Conservation (phyloP, 352 stramenopile species). For the Pythium periplocum region DNA sequence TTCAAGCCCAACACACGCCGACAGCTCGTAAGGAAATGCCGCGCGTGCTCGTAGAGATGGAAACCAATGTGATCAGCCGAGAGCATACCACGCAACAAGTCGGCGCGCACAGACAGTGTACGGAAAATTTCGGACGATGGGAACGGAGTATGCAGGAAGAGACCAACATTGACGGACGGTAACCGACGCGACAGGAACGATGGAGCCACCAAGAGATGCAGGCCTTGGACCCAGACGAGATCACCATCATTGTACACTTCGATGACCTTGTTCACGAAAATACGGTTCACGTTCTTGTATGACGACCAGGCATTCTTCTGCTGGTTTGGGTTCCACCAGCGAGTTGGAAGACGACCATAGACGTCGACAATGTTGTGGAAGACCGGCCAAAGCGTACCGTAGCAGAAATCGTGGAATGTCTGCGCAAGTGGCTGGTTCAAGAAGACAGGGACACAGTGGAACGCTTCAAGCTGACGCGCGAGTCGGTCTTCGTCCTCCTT, state of each 20-base stretch:
- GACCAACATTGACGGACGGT: constrained; percentile 92
- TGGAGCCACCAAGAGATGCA: constrained; percentile 97
- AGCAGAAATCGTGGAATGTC: constrained; percentile 95
- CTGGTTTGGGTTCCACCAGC: constrained; percentile 80
- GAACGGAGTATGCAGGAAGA: constrained; percentile 99
- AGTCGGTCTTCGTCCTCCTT: constrained; percentile 81
- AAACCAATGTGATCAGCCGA: constrained; percentile 98
- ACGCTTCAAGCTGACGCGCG: constrained; percentile 72
- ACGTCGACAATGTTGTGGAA: constrained; percentile 99
- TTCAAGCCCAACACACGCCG: constrained; percentile 82
- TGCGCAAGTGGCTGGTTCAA: constrained; percentile 78
- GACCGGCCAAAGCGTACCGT: constrained; percentile 96
- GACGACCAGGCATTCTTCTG: constrained; percentile 88
- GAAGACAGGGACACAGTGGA: constrained; percentile 98
- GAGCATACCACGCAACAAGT: constrained; percentile 95
- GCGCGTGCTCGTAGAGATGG: constrained; percentile 97
- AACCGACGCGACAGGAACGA: constrained; percentile 94
- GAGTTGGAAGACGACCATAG: constrained; percentile 81
- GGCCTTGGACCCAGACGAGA: constrained; percentile 96
- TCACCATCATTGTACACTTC: constrained; percentile 90
- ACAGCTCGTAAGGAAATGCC: constrained; percentile 97
- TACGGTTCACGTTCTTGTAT: constrained; percentile 97
- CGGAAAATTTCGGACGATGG: constrained; percentile 99
- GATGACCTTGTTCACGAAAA: constrained; percentile 94
- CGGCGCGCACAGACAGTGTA: constrained; percentile 94